These are phyloP conservation scores for Ehretia macrophylla DNA, from an alignment of 257 asterid genomes.

Conservation along the genomic window DNA sequence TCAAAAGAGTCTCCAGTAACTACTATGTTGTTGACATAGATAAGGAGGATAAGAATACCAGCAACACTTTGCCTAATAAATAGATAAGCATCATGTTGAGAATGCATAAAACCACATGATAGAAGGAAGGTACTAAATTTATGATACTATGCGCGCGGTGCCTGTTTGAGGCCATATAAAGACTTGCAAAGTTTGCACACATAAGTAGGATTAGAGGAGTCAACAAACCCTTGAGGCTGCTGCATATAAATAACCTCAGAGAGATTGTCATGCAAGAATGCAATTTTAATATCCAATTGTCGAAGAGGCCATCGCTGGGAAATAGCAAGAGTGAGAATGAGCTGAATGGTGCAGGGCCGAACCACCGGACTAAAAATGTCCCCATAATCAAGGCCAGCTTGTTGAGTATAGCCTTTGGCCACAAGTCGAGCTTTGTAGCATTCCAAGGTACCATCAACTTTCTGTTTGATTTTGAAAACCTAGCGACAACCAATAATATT, in stretches of 20 bases:
- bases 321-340: not conserved
- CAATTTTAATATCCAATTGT: too few species aligned
- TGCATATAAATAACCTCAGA: too few species aligned
- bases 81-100: not conserved
- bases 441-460: not conserved
- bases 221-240: not conserved
- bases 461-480: not conserved
- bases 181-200: not conserved
- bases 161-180: not conserved
- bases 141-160: not conserved
- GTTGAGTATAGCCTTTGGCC: not conserved
- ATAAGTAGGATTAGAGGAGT: not conserved
- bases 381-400: not conserved
- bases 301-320: not conserved
- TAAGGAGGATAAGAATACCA: too few species aligned
- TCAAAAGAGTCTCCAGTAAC: too few species aligned
- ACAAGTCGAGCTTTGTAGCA: not conserved
- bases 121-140: not conserved
- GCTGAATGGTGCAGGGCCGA: not conserved
- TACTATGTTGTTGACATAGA: too few species aligned
- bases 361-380: not conserved
- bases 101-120: not conserved
- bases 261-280: too few species aligned
- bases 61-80: not conserved
- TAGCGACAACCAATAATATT: not conserved